A percentile compares a stretch with the other conserved stretches of the same genome.
Conservation (phyloP, 1,284 basidiomycete genomes). For the Cutaneotrichosporon curvatum region DNA sequence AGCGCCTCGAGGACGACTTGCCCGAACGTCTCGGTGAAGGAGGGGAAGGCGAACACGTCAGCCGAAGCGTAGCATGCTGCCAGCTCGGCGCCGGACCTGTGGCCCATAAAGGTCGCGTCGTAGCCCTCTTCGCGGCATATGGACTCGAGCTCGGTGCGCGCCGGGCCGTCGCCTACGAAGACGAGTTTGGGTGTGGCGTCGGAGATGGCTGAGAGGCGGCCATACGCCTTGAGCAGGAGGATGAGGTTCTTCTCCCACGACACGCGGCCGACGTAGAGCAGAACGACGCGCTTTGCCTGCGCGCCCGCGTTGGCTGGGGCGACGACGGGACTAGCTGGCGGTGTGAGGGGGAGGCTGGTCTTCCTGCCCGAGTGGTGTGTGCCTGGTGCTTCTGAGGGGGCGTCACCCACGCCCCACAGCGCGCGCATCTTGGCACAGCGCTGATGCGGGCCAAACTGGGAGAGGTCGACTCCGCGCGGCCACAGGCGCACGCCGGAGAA, state of each 20-base stretch:
- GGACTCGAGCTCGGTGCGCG: slow-evolving; percentile 47
- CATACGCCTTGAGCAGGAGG: slow-evolving; percentile 52
- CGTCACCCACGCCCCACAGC: slow-evolving; percentile 47
- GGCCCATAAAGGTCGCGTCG: slow-evolving; percentile 52
- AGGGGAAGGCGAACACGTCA: slow-evolving; percentile 54
- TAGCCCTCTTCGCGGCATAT: slow-evolving; percentile 48
- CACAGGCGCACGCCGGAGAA: slow-evolving; percentile 52
- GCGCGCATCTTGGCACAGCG: slow-evolving; percentile 47
- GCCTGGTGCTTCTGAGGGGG: slow-evolving; percentile 19
- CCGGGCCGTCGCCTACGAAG: slow-evolving; percentile 55
- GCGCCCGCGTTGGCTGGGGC: slow-evolving; percentile 10
- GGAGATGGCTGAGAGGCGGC: slow-evolving; percentile 28
- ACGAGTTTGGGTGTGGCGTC: slow-evolving; percentile 49
- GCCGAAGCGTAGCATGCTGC: slow-evolving; percentile 51
- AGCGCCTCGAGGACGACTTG: slow-evolving; percentile 56
- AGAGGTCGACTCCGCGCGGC: slow-evolving; percentile 50
- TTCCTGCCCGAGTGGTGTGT: slow-evolving; percentile 41
- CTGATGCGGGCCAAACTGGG: slow-evolving; percentile 47
- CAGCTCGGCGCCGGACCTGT: slow-evolving; percentile 46
- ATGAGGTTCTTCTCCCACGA: slow-evolving; percentile 57
- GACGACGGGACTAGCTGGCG: slow-evolving; percentile 30
- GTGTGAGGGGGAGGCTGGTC: slow-evolving; percentile 38
- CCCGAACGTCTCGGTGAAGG: slow-evolving; percentile 54
- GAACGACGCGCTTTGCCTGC: slow-evolving; percentile 25
- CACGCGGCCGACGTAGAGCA: slow-evolving; percentile 46